Conservation (phyloP, 2,329 filamentous ascomycete species). For the Aspergillus oerlinghausenensis region DNA sequence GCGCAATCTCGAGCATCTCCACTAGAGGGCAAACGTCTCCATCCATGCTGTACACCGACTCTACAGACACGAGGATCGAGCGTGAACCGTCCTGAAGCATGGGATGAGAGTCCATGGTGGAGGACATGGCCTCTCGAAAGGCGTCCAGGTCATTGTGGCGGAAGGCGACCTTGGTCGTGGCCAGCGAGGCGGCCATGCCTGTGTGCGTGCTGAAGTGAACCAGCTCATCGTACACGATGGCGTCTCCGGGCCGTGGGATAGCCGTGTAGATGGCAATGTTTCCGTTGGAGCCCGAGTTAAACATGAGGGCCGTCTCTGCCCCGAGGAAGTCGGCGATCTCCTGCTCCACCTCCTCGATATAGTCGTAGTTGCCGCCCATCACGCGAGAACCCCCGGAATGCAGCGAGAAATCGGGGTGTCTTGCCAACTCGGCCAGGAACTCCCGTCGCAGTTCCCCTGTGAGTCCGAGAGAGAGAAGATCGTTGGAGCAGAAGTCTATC, state of each 20-base stretch:
- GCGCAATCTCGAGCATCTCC: slow-evolving; percentile 34
- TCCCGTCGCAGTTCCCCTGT: slow-evolving; percentile 31
- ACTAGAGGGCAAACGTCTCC: slow-evolving; percentile 41
- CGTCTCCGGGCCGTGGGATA: slow-evolving; percentile 49
- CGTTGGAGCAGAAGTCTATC: slow-evolving; percentile 3
- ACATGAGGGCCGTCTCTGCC: slow-evolving; percentile 47
- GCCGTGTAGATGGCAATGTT: slow-evolving; percentile 50
- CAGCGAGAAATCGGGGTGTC: slow-evolving; percentile 27
- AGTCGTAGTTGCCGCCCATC: slow-evolving; percentile 50
- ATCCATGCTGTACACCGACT: slow-evolving; percentile 48
- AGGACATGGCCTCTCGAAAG: slow-evolving; percentile 12
- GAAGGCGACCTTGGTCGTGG: slow-evolving; percentile 34
- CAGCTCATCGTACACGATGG: slow-evolving; percentile 61
- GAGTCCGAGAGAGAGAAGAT: not conserved
- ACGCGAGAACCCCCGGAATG: slow-evolving; percentile 46
- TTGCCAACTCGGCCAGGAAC: slow-evolving; percentile 41
- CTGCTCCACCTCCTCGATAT: slow-evolving; percentile 47
- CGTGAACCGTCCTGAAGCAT: slow-evolving; percentile 24
- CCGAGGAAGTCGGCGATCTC: slow-evolving; percentile 51
- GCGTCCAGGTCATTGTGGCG: slow-evolving; percentile 30
- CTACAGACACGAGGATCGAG: slow-evolving; percentile 39
- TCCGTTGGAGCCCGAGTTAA: slow-evolving; percentile 39
- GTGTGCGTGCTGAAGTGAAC: slow-evolving; percentile 68
- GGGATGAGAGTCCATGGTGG: not conserved
- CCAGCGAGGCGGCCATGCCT: slow-evolving; percentile 58